phyloP scores from a whole-genome alignment of 2,329 filamentous ascomycete species.

The Arthrobotrys conoides region DNA sequence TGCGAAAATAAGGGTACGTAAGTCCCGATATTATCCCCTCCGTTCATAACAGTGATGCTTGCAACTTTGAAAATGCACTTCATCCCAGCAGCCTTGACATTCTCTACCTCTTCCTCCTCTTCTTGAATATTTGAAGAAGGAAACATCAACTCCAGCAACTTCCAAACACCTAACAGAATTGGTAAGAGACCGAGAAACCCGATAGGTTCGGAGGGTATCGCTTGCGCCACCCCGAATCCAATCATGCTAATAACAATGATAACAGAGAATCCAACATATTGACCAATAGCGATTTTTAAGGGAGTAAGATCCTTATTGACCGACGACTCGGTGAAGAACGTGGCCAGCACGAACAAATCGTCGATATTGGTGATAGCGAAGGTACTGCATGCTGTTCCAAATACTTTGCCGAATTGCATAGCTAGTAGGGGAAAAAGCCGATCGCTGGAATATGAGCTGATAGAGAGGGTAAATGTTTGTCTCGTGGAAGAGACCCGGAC shows the following conservation, averaged over 20 bases:
- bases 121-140: constrained; percentile 46
- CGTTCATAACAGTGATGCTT: constrained; percentile 66
- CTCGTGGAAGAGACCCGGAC: no score
- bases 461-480: no score
- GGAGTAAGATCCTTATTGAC: constrained; percentile 61
- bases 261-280: constrained; percentile 66
- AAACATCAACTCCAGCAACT: constrained; percentile 59
- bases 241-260: constrained; percentile 66
- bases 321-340: constrained; percentile 66
- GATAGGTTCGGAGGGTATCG: constrained; percentile 66
- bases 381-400: constrained; percentile 42
- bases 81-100: constrained; percentile 49
- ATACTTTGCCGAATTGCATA: constrained; percentile 38
- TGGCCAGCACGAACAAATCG: constrained; percentile 67
- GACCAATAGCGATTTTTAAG: constrained; percentile 21
- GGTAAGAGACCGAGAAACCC: constrained; percentile 66
- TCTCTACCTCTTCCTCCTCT: constrained; percentile 40
- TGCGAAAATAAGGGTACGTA: constrained; percentile 67
- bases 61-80: constrained; percentile 65
- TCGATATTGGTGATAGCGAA: constrained; percentile 64
- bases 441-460: not conserved
- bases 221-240: constrained; percentile 65
- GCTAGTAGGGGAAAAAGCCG: not conserved
- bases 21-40: constrained; percentile 66
- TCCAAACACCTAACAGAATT: constrained; percentile 66